These are phyloP conservation scores for Arabis alpina DNA, from an alignment of 345 rosid genomes.

Conservation along the genomic window DNA sequence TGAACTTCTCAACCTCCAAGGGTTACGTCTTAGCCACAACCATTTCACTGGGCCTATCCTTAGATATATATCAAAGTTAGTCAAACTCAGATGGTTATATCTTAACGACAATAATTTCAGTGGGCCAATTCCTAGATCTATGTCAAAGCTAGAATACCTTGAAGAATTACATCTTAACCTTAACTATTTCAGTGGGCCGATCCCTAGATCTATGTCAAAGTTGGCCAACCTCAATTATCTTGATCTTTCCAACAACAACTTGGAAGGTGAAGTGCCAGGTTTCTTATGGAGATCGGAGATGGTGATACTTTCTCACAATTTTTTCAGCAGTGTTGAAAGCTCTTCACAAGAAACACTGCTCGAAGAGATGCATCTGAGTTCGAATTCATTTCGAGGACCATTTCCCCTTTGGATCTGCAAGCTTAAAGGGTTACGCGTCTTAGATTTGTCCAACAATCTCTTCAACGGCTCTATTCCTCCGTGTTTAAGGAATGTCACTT, in stretches of 20 bases:
- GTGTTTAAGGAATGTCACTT: constrained; percentile 26
- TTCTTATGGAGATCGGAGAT: background rate
- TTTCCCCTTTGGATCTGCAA: constrained; percentile 49
- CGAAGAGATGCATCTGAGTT: background rate
- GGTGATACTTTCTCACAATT: background rate
- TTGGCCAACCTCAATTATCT: background rate
- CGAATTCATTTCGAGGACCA: constrained; percentile 20
- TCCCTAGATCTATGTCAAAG: background rate
- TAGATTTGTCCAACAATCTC: constrained; percentile 52
- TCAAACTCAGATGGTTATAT: no score
- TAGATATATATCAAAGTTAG: no score
- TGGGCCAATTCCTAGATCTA: background rate
- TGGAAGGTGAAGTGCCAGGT: constrained; percentile 19
- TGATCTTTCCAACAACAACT: constrained; percentile 14
- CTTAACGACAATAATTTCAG: background rate
- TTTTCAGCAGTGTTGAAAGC: background rate
- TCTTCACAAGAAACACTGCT: background rate
- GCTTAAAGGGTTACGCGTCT: constrained; percentile 22
- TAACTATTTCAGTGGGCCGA: no score
- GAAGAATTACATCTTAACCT: no score
- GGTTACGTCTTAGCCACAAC: background rate
- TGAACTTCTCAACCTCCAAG: background rate
- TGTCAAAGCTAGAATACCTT: no score
- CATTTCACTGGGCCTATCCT: background rate
- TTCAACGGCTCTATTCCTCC: constrained; percentile 43